Percentiles rank a stretch among this genome's conserved stretches.
phyloP scores from a whole-genome alignment of 1,139 yeast species.

The Spathaspora jeffriesii region DNA sequence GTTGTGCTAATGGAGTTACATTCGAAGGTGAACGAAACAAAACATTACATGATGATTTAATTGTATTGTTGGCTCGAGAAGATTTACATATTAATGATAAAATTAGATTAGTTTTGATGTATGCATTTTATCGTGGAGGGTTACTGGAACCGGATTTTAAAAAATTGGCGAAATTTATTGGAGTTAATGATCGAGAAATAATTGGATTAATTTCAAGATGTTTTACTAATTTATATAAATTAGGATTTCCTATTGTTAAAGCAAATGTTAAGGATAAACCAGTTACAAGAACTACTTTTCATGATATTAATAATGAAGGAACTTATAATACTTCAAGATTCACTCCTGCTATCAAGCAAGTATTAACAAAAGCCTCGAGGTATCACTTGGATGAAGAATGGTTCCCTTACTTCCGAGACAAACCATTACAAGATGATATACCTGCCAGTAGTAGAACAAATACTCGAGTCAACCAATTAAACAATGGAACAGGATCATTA shows the following conservation, averaged over 20 bases:
- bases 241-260: constrained; percentile 73
- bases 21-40: constrained; percentile 70
- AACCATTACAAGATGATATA: constrained; percentile 63
- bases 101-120: constrained; percentile 73
- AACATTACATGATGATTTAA: constrained; percentile 65
- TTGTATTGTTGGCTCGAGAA: constrained; percentile 56
- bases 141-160: constrained; percentile 70
- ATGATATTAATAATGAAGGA: constrained; percentile 66
- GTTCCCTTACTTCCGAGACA: constrained; percentile 80
- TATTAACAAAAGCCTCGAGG: constrained; percentile 49
- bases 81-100: constrained; percentile 61
- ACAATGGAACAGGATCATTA: constrained; percentile 34
- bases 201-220: constrained; percentile 46
- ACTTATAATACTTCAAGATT: constrained; percentile 77
- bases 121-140: constrained; percentile 86
- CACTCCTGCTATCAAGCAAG: constrained; percentile 66
- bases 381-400: constrained; percentile 53
- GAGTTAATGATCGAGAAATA: constrained; percentile 58
- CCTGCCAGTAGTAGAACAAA: constrained; percentile 28
- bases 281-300: constrained; percentile 51
- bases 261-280: constrained; percentile 35
- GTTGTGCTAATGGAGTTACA: constrained; percentile 72
- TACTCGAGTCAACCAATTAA: neutral
- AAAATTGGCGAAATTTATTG: constrained; percentile 72
- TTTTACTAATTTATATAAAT: constrained; percentile 61